phyloP scores from a whole-genome alignment of 2,329 filamentous ascomycete species.

The Thelonectria discophora region DNA sequence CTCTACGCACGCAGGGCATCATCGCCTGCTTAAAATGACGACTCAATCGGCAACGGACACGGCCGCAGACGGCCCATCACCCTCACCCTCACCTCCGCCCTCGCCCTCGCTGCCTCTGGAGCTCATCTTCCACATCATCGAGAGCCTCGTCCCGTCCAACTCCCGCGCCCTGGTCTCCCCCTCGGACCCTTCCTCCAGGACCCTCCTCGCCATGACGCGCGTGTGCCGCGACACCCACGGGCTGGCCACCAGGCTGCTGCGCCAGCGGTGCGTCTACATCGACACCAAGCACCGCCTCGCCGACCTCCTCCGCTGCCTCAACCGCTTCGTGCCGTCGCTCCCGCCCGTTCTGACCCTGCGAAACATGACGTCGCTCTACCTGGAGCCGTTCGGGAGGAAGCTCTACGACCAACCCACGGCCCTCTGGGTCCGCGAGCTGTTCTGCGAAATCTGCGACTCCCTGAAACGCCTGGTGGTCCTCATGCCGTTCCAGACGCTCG shows the following conservation, averaged over 20 bases:
- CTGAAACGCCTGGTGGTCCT: slow-evolving; percentile 57
- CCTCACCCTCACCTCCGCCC: slow-evolving; percentile 18
- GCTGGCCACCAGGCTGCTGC: slow-evolving; percentile 54
- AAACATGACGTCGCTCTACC: slow-evolving; percentile 52
- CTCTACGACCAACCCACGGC: slow-evolving; percentile 54
- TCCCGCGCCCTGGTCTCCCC: slow-evolving; percentile 46
- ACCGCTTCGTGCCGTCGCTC: slow-evolving; percentile 43
- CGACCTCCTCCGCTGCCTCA: slow-evolving; percentile 47
- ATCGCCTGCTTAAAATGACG: slow-evolving; percentile 22
- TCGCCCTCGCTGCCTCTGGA: slow-evolving; percentile 45
- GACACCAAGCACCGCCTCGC: slow-evolving; percentile 50
- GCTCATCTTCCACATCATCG: slow-evolving; percentile 48
- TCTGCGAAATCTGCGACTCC: slow-evolving; percentile 51
- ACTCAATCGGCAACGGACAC: slow-evolving; percentile 11
- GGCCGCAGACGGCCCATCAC: background rate
- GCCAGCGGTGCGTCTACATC: slow-evolving; percentile 56
- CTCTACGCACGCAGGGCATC: slow-evolving; percentile 11
- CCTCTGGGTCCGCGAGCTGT: slow-evolving; percentile 52
- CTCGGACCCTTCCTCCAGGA: slow-evolving; percentile 52
- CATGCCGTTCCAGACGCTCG: slow-evolving; percentile 57
- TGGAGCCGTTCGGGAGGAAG: slow-evolving; percentile 49
- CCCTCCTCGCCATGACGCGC: slow-evolving; percentile 54
- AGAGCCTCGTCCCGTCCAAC: slow-evolving; percentile 47
- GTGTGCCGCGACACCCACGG: slow-evolving; percentile 54
- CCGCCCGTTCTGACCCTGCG: slow-evolving; percentile 43